These are phyloP conservation scores for Camellia japonica DNA, from an alignment of 148 eudicot genomes.

Conservation along the genomic window DNA sequence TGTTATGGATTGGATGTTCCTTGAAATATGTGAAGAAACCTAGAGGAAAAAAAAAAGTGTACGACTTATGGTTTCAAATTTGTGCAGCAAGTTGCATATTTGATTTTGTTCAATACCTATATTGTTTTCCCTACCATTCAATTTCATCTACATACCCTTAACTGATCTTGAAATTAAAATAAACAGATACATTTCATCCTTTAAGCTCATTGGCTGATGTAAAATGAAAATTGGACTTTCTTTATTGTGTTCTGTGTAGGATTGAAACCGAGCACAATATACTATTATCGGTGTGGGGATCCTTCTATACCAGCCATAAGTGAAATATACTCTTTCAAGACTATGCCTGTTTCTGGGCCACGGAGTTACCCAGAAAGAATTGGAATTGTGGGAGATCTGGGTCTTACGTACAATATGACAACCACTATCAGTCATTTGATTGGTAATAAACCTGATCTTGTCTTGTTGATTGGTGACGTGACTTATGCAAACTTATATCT, in stretches of 20 bases:
- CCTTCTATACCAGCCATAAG: constrained; percentile 81
- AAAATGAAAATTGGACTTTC: background rate
- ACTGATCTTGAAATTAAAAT: background rate
- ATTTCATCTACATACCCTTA: background rate
- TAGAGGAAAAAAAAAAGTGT: too few relatives aligned
- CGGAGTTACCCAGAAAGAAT: constrained; percentile 62
- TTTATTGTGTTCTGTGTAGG: constrained; percentile 39
- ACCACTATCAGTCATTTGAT: constrained; percentile 67
- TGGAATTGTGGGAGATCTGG: constrained; percentile 86
- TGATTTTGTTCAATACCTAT: background rate
- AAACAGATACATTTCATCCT: background rate
- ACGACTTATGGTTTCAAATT: background rate
- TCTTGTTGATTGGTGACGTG: constrained; percentile 84
- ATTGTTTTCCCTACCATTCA: background rate
- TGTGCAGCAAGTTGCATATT: background rate
- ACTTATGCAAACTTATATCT: constrained; percentile 90
- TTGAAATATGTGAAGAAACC: background rate
- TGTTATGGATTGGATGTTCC: background rate
- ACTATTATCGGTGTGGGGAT: constrained; percentile 90
- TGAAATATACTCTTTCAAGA: constrained; percentile 59
- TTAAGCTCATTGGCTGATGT: background rate
- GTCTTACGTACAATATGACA: constrained; percentile 85
- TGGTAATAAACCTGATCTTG: constrained; percentile 75
- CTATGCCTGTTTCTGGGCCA: constrained; percentile 81
- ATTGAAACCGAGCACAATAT: constrained; percentile 60